These are phyloP conservation scores for Boeremia lycopersici DNA, from an alignment of 2,329 filamentous ascomycete genomes.

Conservation along the genomic window DNA sequence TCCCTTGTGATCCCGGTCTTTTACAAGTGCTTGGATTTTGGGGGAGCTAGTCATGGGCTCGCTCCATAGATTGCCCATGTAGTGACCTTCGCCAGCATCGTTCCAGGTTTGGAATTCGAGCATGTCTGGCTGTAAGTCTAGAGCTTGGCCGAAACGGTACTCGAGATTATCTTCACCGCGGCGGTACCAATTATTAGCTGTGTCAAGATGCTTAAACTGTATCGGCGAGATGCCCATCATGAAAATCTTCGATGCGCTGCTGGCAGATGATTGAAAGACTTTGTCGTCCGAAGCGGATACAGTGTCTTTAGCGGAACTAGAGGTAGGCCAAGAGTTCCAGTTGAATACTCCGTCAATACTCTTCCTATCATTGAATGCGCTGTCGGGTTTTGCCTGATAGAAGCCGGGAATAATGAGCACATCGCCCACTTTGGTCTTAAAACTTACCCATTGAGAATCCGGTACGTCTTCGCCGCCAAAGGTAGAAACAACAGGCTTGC, in stretches of 20 bases:
- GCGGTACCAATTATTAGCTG: conserved; percentile 44
- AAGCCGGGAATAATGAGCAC: conserved; percentile 33
- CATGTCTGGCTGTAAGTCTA: conserved; percentile 46
- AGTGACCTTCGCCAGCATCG: conserved; percentile 49
- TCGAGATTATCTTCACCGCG: conserved; percentile 48
- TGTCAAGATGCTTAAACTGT: conserved; percentile 49
- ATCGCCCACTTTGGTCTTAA: conserved; percentile 35
- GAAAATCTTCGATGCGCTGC: conserved; percentile 42
- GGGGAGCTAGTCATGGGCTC: conserved; percentile 37
- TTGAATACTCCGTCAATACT: conserved; percentile 46
- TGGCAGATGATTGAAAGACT: conserved; percentile 36
- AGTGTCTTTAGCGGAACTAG: conserved; percentile 24
- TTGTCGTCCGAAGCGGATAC: conserved; percentile 39
- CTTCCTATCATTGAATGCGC: conserved; percentile 29
- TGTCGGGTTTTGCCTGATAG: conserved; percentile 15
- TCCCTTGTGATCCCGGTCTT: conserved; percentile 44
- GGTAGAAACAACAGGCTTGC: conserved; percentile 42
- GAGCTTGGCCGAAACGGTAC: conserved; percentile 32
- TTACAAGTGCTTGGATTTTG: conserved; percentile 33
- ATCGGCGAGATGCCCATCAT: conserved; percentile 44
- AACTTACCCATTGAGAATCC: conserved; percentile 25
- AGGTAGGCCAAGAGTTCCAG: conserved; percentile 47
- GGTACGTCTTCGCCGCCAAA: conserved; percentile 37
- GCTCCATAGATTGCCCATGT: conserved; percentile 49
- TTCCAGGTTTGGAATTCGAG: conserved; percentile 53